These are phyloP conservation scores for Solanum hybrid DNA, from an alignment of 305 asterid species.

Conservation along the genomic window DNA sequence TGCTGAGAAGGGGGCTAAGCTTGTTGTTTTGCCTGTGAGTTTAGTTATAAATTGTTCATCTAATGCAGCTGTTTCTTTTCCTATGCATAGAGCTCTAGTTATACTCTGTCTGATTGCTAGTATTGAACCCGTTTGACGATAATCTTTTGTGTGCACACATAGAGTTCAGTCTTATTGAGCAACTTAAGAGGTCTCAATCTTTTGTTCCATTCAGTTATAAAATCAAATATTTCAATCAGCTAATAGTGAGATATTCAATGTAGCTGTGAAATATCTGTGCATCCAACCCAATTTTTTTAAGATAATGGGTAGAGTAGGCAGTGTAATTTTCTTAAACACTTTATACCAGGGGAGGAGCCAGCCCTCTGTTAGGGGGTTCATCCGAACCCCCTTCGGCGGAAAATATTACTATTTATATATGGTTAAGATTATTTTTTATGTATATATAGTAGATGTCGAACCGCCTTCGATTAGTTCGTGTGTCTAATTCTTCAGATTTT, in stretches of 20 bases:
- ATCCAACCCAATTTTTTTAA: not conserved
- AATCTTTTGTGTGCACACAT: not conserved
- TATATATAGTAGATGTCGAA: no score
- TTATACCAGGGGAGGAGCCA: not conserved
- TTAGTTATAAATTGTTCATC: conserved; percentile 8
- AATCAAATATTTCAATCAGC: not conserved
- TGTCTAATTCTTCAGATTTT: no score
- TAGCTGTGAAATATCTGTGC: not conserved
- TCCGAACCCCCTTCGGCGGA: no score
- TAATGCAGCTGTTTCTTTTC: not conserved
- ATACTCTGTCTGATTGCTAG: not conserved
- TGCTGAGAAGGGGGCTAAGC: conserved; percentile 82
- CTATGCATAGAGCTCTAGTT: not conserved
- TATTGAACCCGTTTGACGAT: not conserved
- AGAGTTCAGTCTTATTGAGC: not conserved
- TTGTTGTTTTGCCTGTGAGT: conserved; percentile 82
- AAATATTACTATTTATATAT: no score
- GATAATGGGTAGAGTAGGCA: not conserved
- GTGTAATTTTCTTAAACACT: not conserved
- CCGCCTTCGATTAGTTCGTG: no score
- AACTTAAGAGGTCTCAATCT: not conserved
- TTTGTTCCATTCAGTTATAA: not conserved
- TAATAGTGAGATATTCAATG: not conserved
- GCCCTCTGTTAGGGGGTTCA: no score
- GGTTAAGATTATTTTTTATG: no score